phyloP scores from a whole-genome alignment of 2,329 filamentous ascomycete genomes.

The Aspergillus pseudoterreus region DNA sequence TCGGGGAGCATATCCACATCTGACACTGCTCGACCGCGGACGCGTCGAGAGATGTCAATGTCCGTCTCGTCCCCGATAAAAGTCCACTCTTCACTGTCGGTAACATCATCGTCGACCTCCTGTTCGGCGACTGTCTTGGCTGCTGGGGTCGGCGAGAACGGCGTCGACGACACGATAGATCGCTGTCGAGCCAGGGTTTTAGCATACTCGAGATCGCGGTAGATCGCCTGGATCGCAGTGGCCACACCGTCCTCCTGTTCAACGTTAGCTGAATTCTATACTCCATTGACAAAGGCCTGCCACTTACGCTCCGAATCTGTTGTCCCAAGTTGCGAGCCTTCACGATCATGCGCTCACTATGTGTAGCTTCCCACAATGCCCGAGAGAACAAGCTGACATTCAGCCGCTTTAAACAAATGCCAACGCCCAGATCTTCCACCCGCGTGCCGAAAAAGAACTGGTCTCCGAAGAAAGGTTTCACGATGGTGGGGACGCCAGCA shows the following conservation, averaged over 20 bases:
- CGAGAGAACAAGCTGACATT: constrained; percentile 81
- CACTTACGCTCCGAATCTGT: constrained; percentile 75
- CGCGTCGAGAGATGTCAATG: constrained; percentile 35
- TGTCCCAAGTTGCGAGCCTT: constrained; percentile 81
- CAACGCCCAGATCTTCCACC: constrained; percentile 90
- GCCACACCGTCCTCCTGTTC: constrained; percentile 82
- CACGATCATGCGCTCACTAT: constrained; percentile 84
- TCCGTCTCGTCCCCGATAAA: constrained; percentile 68
- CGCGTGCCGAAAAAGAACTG: constrained; percentile 93
- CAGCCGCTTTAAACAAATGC: constrained; percentile 82
- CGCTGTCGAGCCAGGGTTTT: constrained; percentile 72
- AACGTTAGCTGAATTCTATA: constrained; percentile 52
- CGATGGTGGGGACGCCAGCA: constrained; percentile 87
- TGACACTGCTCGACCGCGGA: constrained; percentile 29
- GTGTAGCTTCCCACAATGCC: constrained; percentile 86
- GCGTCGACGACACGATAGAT: constrained; percentile 32
- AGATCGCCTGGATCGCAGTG: constrained; percentile 85
- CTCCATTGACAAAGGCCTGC: constrained; percentile 49
- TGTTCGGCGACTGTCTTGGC: constrained; percentile 35
- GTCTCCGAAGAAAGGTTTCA: constrained; percentile 96
- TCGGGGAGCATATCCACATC: constrained; percentile 21
- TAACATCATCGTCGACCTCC: constrained; percentile 49
- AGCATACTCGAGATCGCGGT: constrained; percentile 92
- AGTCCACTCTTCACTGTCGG: constrained; percentile 82
- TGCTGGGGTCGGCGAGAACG: constrained; percentile 30